Evolutionary conservation across 345 rosid species (phyloP).

Genomic region (Boechera retrofracta): DNA sequence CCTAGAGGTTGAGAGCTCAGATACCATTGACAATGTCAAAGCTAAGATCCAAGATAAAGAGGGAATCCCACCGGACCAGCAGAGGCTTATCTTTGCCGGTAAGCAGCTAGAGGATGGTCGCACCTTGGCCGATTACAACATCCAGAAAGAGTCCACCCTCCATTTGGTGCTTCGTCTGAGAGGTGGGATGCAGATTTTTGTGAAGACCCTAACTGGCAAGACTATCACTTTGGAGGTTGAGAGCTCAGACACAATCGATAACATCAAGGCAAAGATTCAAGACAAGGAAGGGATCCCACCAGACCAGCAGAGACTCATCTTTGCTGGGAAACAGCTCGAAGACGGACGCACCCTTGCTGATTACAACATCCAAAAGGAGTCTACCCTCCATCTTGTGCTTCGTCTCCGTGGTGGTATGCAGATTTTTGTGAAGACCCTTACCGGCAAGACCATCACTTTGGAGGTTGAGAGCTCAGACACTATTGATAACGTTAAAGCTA

Average conservation of each 20-base stretch:
- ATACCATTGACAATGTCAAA: background rate
- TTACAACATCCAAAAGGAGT: background rate
- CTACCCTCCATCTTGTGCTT: background rate
- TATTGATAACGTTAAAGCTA: background rate
- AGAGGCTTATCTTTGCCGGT: slow-evolving; percentile 2
- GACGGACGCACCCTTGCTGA: background rate
- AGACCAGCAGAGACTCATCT: background rate
- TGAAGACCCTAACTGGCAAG: background rate
- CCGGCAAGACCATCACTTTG: background rate
- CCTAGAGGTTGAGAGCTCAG: background rate
- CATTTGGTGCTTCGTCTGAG: background rate
- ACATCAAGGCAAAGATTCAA: background rate
- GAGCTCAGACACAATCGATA: background rate
- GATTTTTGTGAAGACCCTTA: background rate
- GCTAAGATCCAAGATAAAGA: background rate
- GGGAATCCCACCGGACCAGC: background rate
- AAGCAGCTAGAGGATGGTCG: slow-evolving; percentile 5
- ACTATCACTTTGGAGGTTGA: background rate
- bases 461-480: background rate
- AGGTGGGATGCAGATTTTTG: background rate
- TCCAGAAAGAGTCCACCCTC: background rate
- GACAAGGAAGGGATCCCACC: slow-evolving; percentile 1
- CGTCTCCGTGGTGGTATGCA: background rate
- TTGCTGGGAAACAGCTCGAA: background rate
- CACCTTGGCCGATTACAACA: background rate